These are phyloP conservation scores for Trichosanthes cucumerina DNA, from an alignment of 306 rosid species.

Conservation along the genomic window DNA sequence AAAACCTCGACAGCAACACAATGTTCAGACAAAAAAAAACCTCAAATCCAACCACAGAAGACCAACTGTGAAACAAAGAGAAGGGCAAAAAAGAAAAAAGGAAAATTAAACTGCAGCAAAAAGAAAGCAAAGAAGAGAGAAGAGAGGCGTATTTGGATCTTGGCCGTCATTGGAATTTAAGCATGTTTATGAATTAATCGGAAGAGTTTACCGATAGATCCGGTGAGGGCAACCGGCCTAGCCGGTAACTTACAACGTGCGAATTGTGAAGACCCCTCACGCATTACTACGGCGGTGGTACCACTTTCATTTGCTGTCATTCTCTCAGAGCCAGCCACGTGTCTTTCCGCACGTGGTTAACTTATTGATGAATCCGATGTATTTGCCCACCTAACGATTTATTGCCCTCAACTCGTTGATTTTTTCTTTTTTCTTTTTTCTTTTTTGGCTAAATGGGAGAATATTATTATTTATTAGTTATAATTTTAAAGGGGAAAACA, in stretches of 20 bases:
- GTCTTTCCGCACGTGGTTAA: slow-evolving; percentile 7
- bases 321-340: not conserved
- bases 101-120: slow-evolving; percentile 13
- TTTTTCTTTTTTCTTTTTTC: not conserved
- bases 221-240: slow-evolving; percentile 31
- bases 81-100: not conserved
- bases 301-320: slow-evolving; percentile 1
- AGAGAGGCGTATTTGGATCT: slow-evolving; percentile 20
- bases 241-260: slow-evolving; percentile 64
- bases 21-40: not conserved
- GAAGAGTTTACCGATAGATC: slow-evolving; percentile 25
- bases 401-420: not conserved
- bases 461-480: not conserved
- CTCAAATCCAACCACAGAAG: not conserved
- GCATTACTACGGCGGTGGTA: slow-evolving; percentile 2
- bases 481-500: not conserved
- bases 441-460: not conserved
- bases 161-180: slow-evolving; percentile 20
- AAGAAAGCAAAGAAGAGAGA: not conserved
- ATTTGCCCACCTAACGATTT: slow-evolving; percentile 9
- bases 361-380: not conserved
- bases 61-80: slow-evolving; percentile 8
- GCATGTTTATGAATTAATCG: slow-evolving; percentile 5
- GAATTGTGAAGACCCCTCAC: not conserved
- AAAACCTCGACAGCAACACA: not conserved